Conservation (phyloP, 148 eudicot species). For the Rhododendron ovatum region DNA sequence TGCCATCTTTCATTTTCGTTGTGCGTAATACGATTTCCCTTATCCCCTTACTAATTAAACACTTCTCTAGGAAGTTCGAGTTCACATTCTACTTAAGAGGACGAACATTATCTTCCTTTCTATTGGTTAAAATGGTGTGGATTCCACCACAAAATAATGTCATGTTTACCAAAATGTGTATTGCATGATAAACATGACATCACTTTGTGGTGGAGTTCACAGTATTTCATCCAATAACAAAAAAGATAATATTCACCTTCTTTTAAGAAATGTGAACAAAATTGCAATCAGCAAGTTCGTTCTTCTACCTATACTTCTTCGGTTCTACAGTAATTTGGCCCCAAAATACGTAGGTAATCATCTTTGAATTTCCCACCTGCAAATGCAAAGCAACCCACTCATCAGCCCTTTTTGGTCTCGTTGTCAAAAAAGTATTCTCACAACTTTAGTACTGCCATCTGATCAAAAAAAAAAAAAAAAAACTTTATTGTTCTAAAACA, state of each 20-base stretch:
- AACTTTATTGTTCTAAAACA: background rate
- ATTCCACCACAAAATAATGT: too few species aligned
- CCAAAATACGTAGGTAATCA: background rate
- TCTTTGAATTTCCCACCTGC: background rate
- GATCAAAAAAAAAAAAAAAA: too few species aligned
- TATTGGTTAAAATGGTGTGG: too few species aligned
- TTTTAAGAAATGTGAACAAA: too few species aligned
- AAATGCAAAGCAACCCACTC: background rate
- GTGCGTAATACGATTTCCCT: background rate
- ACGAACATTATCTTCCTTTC: too few species aligned
- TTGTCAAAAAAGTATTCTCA: background rate
- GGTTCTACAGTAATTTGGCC: background rate
- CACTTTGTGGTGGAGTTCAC: too few species aligned
- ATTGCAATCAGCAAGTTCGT: background rate
- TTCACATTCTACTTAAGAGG: too few species aligned
- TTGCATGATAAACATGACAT: too few species aligned
- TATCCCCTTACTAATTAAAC: background rate
- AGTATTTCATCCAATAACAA: too few species aligned
- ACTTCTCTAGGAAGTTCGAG: background rate
- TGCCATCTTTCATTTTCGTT: background rate
- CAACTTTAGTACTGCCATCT: background rate
- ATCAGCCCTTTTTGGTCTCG: background rate
- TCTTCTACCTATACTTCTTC: background rate
- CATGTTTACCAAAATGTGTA: too few species aligned
- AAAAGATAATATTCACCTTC: too few species aligned